Base-by-base conservation (phyloP, 306 rosid genomes). In the Quercus variabilis region DNA sequence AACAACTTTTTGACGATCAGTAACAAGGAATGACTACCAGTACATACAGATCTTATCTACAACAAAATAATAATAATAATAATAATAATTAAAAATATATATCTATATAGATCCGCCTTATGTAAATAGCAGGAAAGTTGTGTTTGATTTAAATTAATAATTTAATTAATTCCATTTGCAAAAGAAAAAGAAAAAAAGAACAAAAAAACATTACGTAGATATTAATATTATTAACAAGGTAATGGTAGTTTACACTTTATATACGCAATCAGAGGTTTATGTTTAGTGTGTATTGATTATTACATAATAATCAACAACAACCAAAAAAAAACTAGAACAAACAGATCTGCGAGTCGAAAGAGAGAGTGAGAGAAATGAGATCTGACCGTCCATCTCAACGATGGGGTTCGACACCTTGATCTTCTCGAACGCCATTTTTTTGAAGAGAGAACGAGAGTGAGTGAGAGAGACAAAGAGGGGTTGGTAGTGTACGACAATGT, bases 301-400 rank as follows among this genome's bases (percentile, higher is more conserved):
- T 41, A 41, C 46, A 41, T 41, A 41, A 2, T 41, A 41, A 8
- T 41, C 12, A 41, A 41, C 46, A 41, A 41, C 46, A 41, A 41
- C 0, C 0, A 38, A 6, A 41, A 41, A 6, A 41, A 41, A 6
- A 7, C 11, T 8, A 12, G 14, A 35, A 35, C 72, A 68, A 68
- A 68, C 18, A 10, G 52, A 68, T 68, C 72, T 68, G 51, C 52
- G 1, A 68, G 19, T 35, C 12, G 26, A 13, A 19, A 13, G 20
- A 62, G 7, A 4, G 8, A 31, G 17, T 8, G 38, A 54, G 74
- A n/a, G 31, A 21, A 6, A 78, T 41, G 73, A 10, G 76, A 74
- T 73, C 91, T 25, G 46, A 95, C 99, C 98, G 82, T 95, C 99
- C 99, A 95, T 91, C 93, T 95, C 99, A 46, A 92, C 99, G 94